Evolutionary conservation across 164 flowering plant genomes (phyloP).

Genomic region (Sextonia rubra): DNA sequence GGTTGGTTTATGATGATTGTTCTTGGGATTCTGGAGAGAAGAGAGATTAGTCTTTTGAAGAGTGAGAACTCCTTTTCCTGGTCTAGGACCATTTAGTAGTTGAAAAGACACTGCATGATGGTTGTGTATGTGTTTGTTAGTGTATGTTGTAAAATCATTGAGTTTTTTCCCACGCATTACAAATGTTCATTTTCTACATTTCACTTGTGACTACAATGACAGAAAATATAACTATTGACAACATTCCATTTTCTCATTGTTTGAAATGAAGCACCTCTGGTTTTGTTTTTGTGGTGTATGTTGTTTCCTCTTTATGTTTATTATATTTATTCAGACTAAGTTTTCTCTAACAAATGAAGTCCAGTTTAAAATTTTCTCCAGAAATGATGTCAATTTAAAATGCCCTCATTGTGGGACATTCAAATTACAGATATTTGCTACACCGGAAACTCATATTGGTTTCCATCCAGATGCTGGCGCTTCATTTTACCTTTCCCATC

Average conservation of each 20-base stretch:
- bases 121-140: too few species aligned
- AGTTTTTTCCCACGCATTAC: too few species aligned
- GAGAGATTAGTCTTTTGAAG: too few species aligned
- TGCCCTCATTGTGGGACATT: not conserved
- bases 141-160: too few species aligned
- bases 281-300: not conserved
- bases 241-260: not conserved
- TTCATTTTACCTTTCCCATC: constrained; percentile 75
- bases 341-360: not conserved
- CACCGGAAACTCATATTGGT: constrained; percentile 81
- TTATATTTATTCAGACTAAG: not conserved
- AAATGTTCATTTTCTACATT: too few species aligned
- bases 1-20: too few species aligned
- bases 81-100: too few species aligned
- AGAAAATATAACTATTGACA: not conserved
- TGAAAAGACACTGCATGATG: too few species aligned
- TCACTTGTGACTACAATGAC: not conserved
- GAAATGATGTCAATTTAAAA: not conserved
- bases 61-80: too few species aligned
- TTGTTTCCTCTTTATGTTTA: not conserved
- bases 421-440: constrained; percentile 55
- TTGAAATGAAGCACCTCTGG: not conserved
- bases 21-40: too few species aligned
- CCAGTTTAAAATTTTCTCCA: constrained; percentile 9
- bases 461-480: constrained; percentile 97